phyloP scores from a whole-genome alignment of 148 eudicot genomes.

The Amaranthus hypochondriacus region DNA sequence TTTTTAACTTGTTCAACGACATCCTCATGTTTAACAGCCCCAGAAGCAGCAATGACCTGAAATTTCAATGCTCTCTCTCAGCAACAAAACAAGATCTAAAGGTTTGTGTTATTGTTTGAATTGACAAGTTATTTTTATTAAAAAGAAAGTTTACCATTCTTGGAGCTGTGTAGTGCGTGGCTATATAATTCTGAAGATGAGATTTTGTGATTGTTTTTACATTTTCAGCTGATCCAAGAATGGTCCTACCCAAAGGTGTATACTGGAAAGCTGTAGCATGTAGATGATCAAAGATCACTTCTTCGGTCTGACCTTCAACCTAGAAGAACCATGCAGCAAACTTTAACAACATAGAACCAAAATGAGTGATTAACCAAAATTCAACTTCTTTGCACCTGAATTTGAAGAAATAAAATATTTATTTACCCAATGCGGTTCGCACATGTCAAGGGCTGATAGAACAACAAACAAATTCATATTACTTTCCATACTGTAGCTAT shows the following conservation, averaged over 20 bases:
- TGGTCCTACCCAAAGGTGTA: constrained; percentile 85
- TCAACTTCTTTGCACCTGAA: too few species aligned
- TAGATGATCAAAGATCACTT: constrained; percentile 86
- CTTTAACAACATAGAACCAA: too few species aligned
- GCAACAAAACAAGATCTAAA: background rate
- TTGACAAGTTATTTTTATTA: background rate
- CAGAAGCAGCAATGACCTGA: constrained; percentile 87
- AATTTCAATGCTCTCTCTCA: constrained; percentile 6
- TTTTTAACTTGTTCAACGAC: constrained; percentile 66
- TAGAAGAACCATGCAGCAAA: constrained; percentile 15
- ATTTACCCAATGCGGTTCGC: too few species aligned
- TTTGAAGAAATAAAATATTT: too few species aligned
- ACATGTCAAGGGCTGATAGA: too few species aligned
- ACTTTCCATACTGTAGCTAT: too few species aligned
- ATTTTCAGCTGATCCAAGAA: constrained; percentile 90
- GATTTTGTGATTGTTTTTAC: constrained; percentile 59
- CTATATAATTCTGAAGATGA: constrained; percentile 63
- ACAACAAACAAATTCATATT: too few species aligned
- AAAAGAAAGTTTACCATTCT: constrained; percentile 54
- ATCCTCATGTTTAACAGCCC: constrained; percentile 87
- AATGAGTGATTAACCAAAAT: too few species aligned
- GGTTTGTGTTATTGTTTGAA: too few species aligned
- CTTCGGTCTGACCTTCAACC: constrained; percentile 89
- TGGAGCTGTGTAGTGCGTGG: constrained; percentile 83
- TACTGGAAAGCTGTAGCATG: constrained; percentile 95